Evolutionary conservation across 1,139 yeast genomes (phyloP), one percentile per base, ranked within the genome.

Genomic region (Candida mesenterica): DNA sequence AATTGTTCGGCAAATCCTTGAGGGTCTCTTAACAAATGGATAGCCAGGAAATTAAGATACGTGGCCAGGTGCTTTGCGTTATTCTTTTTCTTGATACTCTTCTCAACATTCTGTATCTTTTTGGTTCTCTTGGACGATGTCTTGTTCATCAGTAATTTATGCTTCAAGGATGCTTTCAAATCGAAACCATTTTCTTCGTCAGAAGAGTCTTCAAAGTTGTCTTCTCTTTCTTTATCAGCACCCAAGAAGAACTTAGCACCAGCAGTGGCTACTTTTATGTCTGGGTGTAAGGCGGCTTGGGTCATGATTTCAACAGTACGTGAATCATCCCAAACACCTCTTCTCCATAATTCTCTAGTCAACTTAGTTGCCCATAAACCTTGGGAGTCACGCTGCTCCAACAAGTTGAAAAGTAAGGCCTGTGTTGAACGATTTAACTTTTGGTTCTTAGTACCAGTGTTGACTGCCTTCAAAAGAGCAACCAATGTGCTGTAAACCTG

Each of bases 251-350:
- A 92, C 52, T 79, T 71, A 24, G 88, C 94, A 39, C 97, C 98
- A 2, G 97, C 86, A 40, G 83, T 68, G 9, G 95, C 86, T 36
- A 92, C 95, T 62, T 92, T 92, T 10, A 80, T 75, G 50, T 90
- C 95, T 8, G 85, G 79, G 55, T 89, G 96, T 41, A 86, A 62
- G 2, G 97, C 89, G 1, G 97, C 97, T 52, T 88, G 95, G 2
- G 95, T 84, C 97, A 94, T 90, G 52, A 92, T 79, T 61, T 92
- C 98, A 16, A 92, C 96, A 0, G 97, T 84, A 50, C 97, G 72
- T 1, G 96, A 77, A 61, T 92, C 99, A 59, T 89, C 97, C 99
- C 99, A 92, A 42, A 92, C 84, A 53, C 96, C 96, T 55, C 97
- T 75, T 65, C 95, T 77, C 99, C 99, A 92, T 38, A 92, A 71